Evolutionary conservation across 75 land plant genomes (phyloP).

Genomic region (Sequoia sempervirens): DNA sequence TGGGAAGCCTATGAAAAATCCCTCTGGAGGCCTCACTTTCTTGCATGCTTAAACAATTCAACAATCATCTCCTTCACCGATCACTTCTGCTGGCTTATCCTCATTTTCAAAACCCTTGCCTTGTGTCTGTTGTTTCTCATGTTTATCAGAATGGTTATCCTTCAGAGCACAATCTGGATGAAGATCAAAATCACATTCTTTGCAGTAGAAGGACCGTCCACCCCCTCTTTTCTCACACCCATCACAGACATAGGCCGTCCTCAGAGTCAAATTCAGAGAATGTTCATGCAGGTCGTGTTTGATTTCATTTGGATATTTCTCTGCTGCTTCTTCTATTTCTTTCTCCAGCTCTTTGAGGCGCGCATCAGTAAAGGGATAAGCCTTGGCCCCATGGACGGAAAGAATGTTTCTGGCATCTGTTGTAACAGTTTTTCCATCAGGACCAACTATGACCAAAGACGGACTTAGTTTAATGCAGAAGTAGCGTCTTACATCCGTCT

Average conservation of each 20-base stretch:
- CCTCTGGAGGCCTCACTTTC: too few species aligned
- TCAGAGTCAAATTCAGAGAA: neutral
- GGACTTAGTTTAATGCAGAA: slow-evolving; percentile 57
- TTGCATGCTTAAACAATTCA: too few species aligned
- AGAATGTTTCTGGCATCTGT: slow-evolving; percentile 37
- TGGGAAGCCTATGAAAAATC: too few species aligned
- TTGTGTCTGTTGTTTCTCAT: slow-evolving; percentile 1
- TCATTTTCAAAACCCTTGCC: slow-evolving; percentile 8
- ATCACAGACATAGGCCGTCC: neutral
- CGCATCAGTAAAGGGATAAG: slow-evolving; percentile 59
- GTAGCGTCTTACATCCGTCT: slow-evolving; percentile 19
- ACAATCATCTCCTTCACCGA: too few species aligned
- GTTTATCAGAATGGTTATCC: too few species aligned
- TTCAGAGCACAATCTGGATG: too few species aligned
- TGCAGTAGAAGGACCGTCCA: neutral
- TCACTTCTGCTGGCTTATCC: slow-evolving; percentile 15
- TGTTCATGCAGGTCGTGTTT: neutral
- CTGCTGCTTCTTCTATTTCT: neutral
- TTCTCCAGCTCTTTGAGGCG: slow-evolving; percentile 24
- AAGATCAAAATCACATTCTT: too few species aligned
- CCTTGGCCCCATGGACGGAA: slow-evolving; percentile 32
- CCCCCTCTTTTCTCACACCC: neutral
- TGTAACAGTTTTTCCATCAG: slow-evolving; percentile 50
- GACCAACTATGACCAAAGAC: slow-evolving; percentile 39
- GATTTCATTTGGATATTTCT: too few species aligned